Conservation (phyloP, 495 filamentous ascomycete genomes). For the Talaromyces nanjingensis region DNA sequence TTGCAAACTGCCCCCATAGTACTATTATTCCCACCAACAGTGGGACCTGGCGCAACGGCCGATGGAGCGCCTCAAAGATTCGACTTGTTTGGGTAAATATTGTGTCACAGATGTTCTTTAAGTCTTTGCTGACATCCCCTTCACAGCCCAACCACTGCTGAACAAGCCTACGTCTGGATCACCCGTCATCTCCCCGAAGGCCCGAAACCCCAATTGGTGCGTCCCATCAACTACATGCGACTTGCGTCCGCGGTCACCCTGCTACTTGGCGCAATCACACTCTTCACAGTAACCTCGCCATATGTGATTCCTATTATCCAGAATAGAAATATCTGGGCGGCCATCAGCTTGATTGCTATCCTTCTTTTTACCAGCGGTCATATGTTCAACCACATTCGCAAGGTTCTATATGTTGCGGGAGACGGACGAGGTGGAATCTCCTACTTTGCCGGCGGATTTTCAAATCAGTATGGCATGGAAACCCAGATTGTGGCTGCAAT, state of each 20-base stretch:
- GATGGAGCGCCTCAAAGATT: constrained; percentile 66
- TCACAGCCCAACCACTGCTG: constrained; percentile 62
- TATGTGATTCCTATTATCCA: constrained; percentile 81
- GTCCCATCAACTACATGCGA: constrained; percentile 81
- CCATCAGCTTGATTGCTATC: constrained; percentile 78
- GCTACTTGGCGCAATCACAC: constrained; percentile 58
- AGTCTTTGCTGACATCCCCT: constrained; percentile 3
- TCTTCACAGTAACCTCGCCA: constrained; percentile 68
- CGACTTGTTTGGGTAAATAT: constrained; percentile 77
- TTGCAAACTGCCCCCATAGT: constrained; percentile 93
- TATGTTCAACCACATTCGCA: constrained; percentile 99
- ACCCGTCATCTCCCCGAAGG: constrained; percentile 66
- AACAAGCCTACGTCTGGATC: constrained; percentile 73
- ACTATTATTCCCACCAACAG: constrained; percentile 79
- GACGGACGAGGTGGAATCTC: constrained; percentile 79
- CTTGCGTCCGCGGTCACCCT: constrained; percentile 61
- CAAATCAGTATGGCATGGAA: constrained; percentile 92
- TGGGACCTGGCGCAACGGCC: constrained; percentile 70
- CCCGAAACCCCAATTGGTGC: constrained; percentile 66
- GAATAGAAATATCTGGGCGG: constrained; percentile 91
- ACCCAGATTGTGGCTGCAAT: constrained; percentile 93
- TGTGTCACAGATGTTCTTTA: background rate
- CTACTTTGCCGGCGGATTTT: constrained; percentile 92
- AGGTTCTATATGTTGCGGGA: constrained; percentile 88
- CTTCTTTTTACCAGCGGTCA: constrained; percentile 93